Percentiles rank a stretch among this genome's conserved stretches.
Conservation (phyloP, 2,329 filamentous ascomycete species). For the Pseudopithomyces maydicus region DNA sequence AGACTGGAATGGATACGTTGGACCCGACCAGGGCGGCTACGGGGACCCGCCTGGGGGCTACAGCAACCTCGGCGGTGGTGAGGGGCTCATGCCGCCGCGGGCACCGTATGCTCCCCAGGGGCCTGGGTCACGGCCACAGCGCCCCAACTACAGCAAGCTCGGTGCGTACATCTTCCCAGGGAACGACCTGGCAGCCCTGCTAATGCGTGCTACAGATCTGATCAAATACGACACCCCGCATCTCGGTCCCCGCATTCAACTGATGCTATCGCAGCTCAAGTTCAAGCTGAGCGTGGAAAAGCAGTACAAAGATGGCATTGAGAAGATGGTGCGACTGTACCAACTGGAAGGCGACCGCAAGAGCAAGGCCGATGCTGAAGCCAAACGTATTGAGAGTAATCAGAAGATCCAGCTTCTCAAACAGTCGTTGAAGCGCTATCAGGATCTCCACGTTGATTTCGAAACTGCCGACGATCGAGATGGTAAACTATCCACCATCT, state of each 20-base stretch:
- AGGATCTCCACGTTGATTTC: slow-evolving; percentile 94
- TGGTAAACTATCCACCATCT: slow-evolving; percentile 60
- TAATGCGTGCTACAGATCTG: slow-evolving; percentile 66
- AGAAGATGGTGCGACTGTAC: slow-evolving; percentile 99
- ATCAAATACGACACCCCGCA: slow-evolving; percentile 98
- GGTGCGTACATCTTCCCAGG: slow-evolving; percentile 61
- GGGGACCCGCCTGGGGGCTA: slow-evolving; percentile 61
- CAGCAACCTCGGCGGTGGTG: slow-evolving; percentile 66
- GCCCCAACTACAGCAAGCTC: slow-evolving; percentile 92
- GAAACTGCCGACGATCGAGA: slow-evolving; percentile 77
- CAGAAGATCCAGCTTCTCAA: slow-evolving; percentile 97
- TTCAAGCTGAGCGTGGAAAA: slow-evolving; percentile 99
- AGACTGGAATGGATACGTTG: slow-evolving; percentile 61
- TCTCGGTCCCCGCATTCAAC: slow-evolving; percentile 94
- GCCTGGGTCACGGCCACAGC: slow-evolving; percentile 69
- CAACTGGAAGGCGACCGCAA: slow-evolving; percentile 97
- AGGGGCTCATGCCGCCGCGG: slow-evolving; percentile 78
- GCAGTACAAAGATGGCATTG: slow-evolving; percentile 97
- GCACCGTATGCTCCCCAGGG: slow-evolving; percentile 78
- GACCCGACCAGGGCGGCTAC: slow-evolving; percentile 66
- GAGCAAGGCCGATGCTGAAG: slow-evolving; percentile 90
- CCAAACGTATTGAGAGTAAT: slow-evolving; percentile 88
- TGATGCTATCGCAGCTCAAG: slow-evolving; percentile 97
- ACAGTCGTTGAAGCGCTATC: slow-evolving; percentile 94
- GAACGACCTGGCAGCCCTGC: slow-evolving; percentile 11